Evolutionary conservation across 1,284 basidiomycete genomes (phyloP), one percentile per base, ranked within the genome.

Genomic region (Cutaneotrichosporon arboriforme): DNA sequence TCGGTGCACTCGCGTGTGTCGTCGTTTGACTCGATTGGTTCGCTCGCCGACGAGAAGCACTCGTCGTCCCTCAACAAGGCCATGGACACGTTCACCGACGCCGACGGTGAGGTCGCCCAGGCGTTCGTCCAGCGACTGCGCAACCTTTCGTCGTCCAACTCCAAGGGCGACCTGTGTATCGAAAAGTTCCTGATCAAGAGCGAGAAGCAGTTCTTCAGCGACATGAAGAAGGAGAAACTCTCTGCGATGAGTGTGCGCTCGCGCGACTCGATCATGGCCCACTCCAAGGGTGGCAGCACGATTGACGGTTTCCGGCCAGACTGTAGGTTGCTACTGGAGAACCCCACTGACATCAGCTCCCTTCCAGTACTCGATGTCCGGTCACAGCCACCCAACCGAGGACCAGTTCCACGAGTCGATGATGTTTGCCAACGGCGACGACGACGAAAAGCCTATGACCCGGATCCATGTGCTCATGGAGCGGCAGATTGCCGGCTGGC

Each of bases 51-150:
- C 62, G 90, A 93, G 66, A 93, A 93, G 77, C 68, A 68, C 12
- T 91, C 89, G 10, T 92, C 90, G 12, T 88, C 89, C 7, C 76
- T 93, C 56, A 94, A 94, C 77, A 92, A 92, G 76, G 88, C 90
- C 10, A 89, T 90, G 68, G 86, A 86, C 57, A 85, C 88, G 84
- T 94, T 94, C 76, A 94, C 90, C 26, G 90, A 93, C 73, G 80
- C 87, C 1, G 88, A 93, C 70, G 90, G 90, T 41, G 88, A 89
- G 56, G 90, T 94, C 47, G 86, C 90, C 14, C 83, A 86, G 47
- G 84, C 88, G 49, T 93, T 96, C 70, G 86, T 93, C 22, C 84
- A 88, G 64, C 90, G 88, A 70, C 77, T 96, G 42, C 85, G 89
- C 67, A 73, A 74, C 58, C 80, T 96, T 49, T 85, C 82, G 42